phyloP scores from a whole-genome alignment of 2,329 filamentous ascomycete species.

The Geosmithia flava region DNA sequence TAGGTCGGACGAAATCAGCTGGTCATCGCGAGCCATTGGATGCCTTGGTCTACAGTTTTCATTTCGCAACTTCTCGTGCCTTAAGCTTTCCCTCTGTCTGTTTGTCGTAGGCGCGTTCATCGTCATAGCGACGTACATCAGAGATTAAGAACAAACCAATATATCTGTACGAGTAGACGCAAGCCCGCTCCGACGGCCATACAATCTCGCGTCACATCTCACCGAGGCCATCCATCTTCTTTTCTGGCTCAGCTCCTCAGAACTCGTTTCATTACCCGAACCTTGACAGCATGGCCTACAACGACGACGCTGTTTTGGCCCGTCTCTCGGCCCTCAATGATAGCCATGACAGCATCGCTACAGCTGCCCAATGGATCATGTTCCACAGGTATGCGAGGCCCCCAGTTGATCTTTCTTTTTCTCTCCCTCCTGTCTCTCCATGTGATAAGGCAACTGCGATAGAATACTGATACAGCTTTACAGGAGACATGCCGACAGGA shows the following conservation, averaged over 20 bases:
- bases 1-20: neutral
- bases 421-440: neutral
- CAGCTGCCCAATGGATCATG: slow-evolving; percentile 98
- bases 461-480: neutral
- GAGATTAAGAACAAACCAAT: neutral
- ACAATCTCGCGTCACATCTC: neutral
- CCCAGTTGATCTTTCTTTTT: neutral
- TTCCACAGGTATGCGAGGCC: slow-evolving; percentile 67
- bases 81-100: neutral
- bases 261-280: neutral
- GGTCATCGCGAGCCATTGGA: neutral
- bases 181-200: neutral
- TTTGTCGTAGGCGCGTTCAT: slow-evolving; percentile 2
- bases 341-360: slow-evolving; percentile 92
- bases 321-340: slow-evolving; percentile 95
- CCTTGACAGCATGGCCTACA: slow-evolving; percentile 64
- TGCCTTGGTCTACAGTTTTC: neutral
- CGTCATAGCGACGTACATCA: neutral
- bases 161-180: neutral
- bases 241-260: neutral
- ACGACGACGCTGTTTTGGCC: slow-evolving; percentile 85
- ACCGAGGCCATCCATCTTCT: neutral
- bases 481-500: slow-evolving; percentile 85
- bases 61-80: neutral
- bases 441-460: no score